Base-by-base conservation (phyloP, 2,329 filamentous ascomycete species). In the Phialemoniopsis sp. region DNA sequence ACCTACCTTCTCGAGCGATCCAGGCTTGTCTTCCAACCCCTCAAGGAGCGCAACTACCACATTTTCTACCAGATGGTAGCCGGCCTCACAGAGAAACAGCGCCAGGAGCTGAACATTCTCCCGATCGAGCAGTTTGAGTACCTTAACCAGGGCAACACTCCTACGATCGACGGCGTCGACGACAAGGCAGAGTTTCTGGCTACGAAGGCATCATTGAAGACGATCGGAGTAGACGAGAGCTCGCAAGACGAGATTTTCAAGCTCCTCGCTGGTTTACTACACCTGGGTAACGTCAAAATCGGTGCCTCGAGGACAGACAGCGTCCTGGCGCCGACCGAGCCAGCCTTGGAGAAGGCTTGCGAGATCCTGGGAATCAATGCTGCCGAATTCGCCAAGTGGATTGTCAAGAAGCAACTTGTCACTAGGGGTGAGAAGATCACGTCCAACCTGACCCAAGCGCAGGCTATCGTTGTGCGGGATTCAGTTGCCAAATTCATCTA, bases 401-500 rank as follows among this genome's bases (percentile, higher is more conserved):
- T 90, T 38, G 88, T 97, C 46, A 98, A 98, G 78, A 98, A 98
- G 69, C 93, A 98, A 65, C 78, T 98, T 43, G 82, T 96, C 47
- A 98, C 93, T 13, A 82, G 93, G 58, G 93, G 90, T 35, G 93
- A 98, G 63, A 97, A 96, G 72, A 98, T 98, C 52, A 89, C 88
- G 21, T 97, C 93, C 19, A 96, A 96, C 59, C 67, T 98, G 46
- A 94, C 87, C 17, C 89, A 94, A 54, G 88, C 94, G 45, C 91
- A 97, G 65, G 93, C 93, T 21, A 78, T 87, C 29, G 91, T 98
- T 41, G 93, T 98, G 13, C 82, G 91, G 59, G 93, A 98, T 58
- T 98, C 93, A 1, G 93, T 98, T 37, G 90, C 93, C 56, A 98
- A 98, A 63, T 98, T 91, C 66, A 93, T 98, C 49, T 98, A 98